phyloP scores from a whole-genome alignment of 2,329 filamentous ascomycete genomes.

The Penicillium sp. region DNA sequence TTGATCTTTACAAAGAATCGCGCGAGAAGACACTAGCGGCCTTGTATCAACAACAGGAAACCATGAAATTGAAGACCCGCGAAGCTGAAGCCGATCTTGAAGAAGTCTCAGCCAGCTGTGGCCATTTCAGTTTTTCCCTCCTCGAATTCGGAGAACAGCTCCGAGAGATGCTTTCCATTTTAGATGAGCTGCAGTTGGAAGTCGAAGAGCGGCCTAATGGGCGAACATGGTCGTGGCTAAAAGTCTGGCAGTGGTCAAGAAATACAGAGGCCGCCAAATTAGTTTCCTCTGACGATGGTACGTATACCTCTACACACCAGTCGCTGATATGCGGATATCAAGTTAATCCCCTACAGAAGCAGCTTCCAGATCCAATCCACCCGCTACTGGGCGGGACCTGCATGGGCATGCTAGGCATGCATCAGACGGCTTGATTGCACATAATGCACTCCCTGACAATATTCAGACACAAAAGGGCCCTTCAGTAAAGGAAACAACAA shows the following conservation, averaged over 20 bases:
- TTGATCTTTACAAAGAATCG: conserved; percentile 67
- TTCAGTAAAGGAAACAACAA: conserved; percentile 10
- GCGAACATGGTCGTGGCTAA: conserved; percentile 75
- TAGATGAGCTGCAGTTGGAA: conserved; percentile 71
- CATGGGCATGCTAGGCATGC: conserved; percentile 2
- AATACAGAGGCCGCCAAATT: conserved; percentile 7
- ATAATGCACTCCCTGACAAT: conserved; percentile 7
- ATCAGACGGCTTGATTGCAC: conserved; percentile 7
- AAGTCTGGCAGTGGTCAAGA: conserved; percentile 55
- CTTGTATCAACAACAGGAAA: conserved; percentile 71
- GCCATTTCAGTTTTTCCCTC: conserved; percentile 88
- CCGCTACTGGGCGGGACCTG: background rate
- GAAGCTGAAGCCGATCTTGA: conserved; percentile 86
- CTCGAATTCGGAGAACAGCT: conserved; percentile 87
- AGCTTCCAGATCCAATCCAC: background rate
- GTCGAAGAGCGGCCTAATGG: conserved; percentile 53
- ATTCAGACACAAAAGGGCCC: conserved; percentile 2
- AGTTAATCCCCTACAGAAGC: background rate
- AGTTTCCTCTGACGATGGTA: conserved; percentile 25
- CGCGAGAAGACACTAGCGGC: conserved; percentile 66
- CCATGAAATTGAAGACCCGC: conserved; percentile 56
- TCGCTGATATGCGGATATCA: background rate
- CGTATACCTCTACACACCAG: background rate
- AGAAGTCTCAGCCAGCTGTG: conserved; percentile 93
- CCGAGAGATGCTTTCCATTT: conserved; percentile 67